A percentile compares a stretch with the other conserved stretches of the same genome.
Evolutionary conservation across 2,329 filamentous ascomycete genomes (phyloP).

Genomic region (Trichoderma breve): DNA sequence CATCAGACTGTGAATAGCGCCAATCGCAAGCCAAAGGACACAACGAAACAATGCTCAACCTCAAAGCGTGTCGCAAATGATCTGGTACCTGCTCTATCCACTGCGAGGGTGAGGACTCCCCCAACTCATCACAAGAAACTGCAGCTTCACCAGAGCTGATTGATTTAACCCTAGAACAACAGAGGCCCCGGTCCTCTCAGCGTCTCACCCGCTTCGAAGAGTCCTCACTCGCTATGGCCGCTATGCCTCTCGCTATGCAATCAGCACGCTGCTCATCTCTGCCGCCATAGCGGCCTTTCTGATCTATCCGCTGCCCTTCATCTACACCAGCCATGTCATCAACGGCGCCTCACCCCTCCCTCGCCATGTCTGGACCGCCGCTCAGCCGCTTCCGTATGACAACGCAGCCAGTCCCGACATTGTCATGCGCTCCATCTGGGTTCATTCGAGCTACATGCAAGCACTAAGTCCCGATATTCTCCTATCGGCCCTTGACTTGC

Average conservation of each 20-base stretch:
- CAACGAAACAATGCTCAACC: neutral
- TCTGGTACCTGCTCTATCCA: slow-evolving; percentile 76
- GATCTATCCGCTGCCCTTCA: slow-evolving; percentile 72
- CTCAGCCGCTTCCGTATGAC: slow-evolving; percentile 58
- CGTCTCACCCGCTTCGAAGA: slow-evolving; percentile 63
- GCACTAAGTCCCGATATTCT: slow-evolving; percentile 67
- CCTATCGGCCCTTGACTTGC: slow-evolving; percentile 64
- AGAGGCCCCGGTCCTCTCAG: slow-evolving; percentile 64
- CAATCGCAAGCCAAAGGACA: neutral
- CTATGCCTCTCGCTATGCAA: slow-evolving; percentile 69
- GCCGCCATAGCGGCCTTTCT: slow-evolving; percentile 67
- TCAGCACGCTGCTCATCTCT: slow-evolving; percentile 71
- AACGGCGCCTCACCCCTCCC: slow-evolving; percentile 70
- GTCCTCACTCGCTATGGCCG: slow-evolving; percentile 68
- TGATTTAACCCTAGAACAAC: slow-evolving; percentile 57
- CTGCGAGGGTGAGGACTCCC: slow-evolving; percentile 62
- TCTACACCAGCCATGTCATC: slow-evolving; percentile 69
- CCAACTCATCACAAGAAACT: neutral
- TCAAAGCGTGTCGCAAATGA: slow-evolving; percentile 45
- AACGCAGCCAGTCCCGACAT: slow-evolving; percentile 60
- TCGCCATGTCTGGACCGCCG: slow-evolving; percentile 78
- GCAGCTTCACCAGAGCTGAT: neutral
- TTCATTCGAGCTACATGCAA: slow-evolving; percentile 78
- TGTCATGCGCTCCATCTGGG: slow-evolving; percentile 79
- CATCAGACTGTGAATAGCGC: neutral